A percentile compares a stretch with the other conserved stretches of the same genome.
Evolutionary conservation across 768 basidiomycete species (phyloP).

Genomic region (Trametes punicea): DNA sequence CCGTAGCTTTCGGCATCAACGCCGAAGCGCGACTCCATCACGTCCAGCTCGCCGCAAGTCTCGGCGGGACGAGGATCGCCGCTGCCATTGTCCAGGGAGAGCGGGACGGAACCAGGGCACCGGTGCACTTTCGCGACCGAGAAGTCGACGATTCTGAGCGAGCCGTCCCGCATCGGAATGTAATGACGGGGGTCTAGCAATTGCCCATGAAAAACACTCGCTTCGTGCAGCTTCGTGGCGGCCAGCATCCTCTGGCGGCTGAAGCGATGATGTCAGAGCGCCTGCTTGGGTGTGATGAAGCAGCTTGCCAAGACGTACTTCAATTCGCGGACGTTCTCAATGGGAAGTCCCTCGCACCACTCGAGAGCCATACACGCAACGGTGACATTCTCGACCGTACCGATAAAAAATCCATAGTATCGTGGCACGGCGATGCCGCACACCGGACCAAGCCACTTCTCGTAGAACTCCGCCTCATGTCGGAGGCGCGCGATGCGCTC

Average conservation of each 20-base stretch:
- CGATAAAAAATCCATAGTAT: conserved; percentile 37
- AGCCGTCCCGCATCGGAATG: conserved; percentile 20
- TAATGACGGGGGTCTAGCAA: conserved; percentile 27
- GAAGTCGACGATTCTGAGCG: conserved; percentile 39
- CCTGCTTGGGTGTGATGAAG: neutral
- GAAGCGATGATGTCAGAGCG: neutral
- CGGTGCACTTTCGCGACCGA: conserved; percentile 30
- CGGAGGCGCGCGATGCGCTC: conserved; percentile 25
- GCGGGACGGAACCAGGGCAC: conserved; percentile 22
- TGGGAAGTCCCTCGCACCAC: conserved; percentile 30
- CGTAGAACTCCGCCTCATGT: conserved; percentile 37
- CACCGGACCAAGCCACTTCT: conserved; percentile 31
- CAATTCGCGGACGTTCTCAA: conserved; percentile 7
- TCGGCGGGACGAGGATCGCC: conserved; percentile 1
- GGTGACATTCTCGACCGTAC: conserved; percentile 26
- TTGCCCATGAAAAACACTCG: conserved; percentile 36
- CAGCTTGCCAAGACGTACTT: conserved; percentile 12
- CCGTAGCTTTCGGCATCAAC: conserved; percentile 10
- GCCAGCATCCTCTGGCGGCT: conserved; percentile 36
- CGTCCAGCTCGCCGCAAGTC: conserved; percentile 15
- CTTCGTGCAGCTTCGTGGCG: conserved; percentile 35
- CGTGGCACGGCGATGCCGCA: conserved; percentile 39
- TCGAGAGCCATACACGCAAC: conserved; percentile 39
- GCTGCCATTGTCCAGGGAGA: neutral
- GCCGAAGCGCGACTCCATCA: conserved; percentile 15